Base-by-base conservation (phyloP, 2,329 filamentous ascomycete species). In the Akanthomyces dipterigenus region DNA sequence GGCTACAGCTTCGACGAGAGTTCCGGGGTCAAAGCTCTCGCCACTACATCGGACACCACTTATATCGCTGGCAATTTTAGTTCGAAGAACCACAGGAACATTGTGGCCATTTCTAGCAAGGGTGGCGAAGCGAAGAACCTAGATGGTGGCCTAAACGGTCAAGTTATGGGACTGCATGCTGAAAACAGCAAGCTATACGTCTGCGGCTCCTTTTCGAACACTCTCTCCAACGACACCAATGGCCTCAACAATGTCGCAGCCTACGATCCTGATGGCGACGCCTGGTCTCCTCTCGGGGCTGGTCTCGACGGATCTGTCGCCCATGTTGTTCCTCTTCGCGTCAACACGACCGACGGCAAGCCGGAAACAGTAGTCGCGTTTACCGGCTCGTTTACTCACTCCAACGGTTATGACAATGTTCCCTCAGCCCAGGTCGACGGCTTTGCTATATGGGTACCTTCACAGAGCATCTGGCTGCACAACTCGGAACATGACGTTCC, bases 391-490 rank as follows among this genome's bases (percentile, higher is more conserved):
- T 99, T 99, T 72, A 82, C 83, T 18, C 78, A 86, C 59, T 85
- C 96, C 64, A 82, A 88, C 31, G 83, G 82, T 0, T 93, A 91
- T 67, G 85, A 78, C 40, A 79, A 79, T 65, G 87, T 87, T 65
- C 73, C 80, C 7, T 82, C 85, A 11, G 80, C 87, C 31, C 69
- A 82, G 9, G 89, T 87, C 0, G 75, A 85, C 55, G 92, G 93
- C 2, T 91, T 99, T 69, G 93, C 91, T 16, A 80, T 98, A 42
- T 99, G 95, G 95, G 88, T 98, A 8, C 90, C 90, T 3, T 96
- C 92, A 3, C 80, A 83, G 64, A 82, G 81, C 62, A 95, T 95
- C 71, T 99, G 95, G 95, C 80, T 99, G 18, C 86, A 91, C 70
- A 95, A 96, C 66, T 76, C 97, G 20, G 74, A 86, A 40, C 77